Evolutionary conservation across 2,329 filamentous ascomycete genomes (phyloP), one percentile per base, ranked within the genome.

Genomic region (Leptographium lundbergii): DNA sequence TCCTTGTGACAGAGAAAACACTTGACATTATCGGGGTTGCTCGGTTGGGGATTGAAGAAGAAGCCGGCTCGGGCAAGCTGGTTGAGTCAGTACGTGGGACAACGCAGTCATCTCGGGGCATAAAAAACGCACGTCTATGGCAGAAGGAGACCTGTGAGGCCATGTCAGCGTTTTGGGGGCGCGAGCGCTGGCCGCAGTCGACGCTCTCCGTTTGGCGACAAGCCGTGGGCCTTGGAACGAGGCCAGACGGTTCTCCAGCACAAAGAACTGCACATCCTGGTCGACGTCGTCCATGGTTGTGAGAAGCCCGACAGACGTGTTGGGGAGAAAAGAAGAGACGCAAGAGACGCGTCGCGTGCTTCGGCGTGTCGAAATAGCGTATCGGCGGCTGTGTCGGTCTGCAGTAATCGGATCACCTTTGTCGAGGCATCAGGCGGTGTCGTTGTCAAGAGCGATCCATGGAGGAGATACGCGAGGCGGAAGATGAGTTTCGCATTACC

Each of bases 31-130:
- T 99, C 94, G 45, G 86, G 86, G 67, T 85, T 88, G 54, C 82
- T 80, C 57, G 82, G 77, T 17, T 81, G 83, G 2, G 94, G 92
- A 61, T 85, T 82, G 74, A 89, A 97, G 74, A 87, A 94, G 74
- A 99, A 96, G 45, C 94, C 94, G 59, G 94, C 92, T 68, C 82
- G 84, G 5, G 94, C 92, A 66, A 99, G 85, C 88, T 96, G 69
- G 19, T 5, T 4, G 34, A 10, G 52, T 56, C 25, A 52, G 58
- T 60, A 42, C 11, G 34, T 9, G 22, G 22, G 25, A 53, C 10
- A 56, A 6, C 42, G 55, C 58, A 68, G 67, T 11, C 4, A 19
- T 67, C 65, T 39, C 66, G 61, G 51, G 71, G 65, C 69, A 69
- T 24, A 48, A n/a, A 17, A 24, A 6, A 68, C 73, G 65, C 74